phyloP scores from a whole-genome alignment of 345 rosid species.

The Leavenworthia alabamica region DNA sequence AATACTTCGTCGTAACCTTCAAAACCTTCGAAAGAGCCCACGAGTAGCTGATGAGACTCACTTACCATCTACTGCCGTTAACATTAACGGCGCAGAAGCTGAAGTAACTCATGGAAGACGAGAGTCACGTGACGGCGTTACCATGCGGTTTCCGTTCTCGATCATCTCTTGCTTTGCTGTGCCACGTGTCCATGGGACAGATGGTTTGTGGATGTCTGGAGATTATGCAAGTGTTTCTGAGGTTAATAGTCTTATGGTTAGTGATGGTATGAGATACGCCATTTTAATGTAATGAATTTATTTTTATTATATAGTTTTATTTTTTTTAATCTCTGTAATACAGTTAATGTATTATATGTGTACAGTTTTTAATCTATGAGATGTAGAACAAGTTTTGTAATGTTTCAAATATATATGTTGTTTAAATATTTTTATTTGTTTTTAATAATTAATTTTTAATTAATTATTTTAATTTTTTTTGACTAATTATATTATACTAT shows the following conservation, averaged over 20 bases:
- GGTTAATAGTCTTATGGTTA: slow-evolving; percentile 79
- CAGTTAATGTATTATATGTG: neutral
- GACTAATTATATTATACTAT: too few species aligned
- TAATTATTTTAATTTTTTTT: too few species aligned
- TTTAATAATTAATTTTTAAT: too few species aligned
- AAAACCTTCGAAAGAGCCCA: slow-evolving; percentile 50
- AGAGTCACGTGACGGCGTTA: slow-evolving; percentile 29
- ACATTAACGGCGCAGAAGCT: neutral
- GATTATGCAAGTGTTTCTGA: slow-evolving; percentile 55
- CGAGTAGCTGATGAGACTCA: slow-evolving; percentile 70
- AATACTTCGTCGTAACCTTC: slow-evolving; percentile 39
- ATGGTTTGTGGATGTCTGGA: slow-evolving; percentile 68
- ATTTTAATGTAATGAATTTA: slow-evolving; percentile 59
- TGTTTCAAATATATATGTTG: too few species aligned
- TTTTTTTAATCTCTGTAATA: neutral
- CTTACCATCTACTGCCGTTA: neutral
- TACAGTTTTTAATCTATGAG: slow-evolving; percentile 11
- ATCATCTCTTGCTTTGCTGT: slow-evolving; percentile 63
- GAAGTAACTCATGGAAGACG: slow-evolving; percentile 22
- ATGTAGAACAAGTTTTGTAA: slow-evolving; percentile 16
- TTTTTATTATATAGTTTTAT: neutral
- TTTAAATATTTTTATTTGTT: too few species aligned
- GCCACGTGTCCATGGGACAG: slow-evolving; percentile 55
- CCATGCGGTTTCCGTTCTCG: slow-evolving; percentile 46
- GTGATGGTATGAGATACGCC: slow-evolving; percentile 87